Evolutionary conservation across 164 flowering plant species (phyloP), one percentile per base, ranked within the genome.

Genomic region (Vitis cinerea): DNA sequence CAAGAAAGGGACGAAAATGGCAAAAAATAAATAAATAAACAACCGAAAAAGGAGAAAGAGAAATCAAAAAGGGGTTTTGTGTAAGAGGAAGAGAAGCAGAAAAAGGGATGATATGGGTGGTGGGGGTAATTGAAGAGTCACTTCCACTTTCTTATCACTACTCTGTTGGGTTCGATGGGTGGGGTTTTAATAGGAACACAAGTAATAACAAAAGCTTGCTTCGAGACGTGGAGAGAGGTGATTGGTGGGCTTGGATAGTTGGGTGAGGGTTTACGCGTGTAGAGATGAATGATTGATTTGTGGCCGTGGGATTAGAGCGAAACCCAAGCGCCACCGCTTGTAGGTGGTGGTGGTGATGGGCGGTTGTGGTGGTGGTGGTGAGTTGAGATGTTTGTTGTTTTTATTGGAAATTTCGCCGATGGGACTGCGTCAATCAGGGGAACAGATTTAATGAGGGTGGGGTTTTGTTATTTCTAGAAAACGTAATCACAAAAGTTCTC

Each of bases 371-470:
- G 12, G 51, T 19, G 51, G 5, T 50, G 16, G 30, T 50, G 2
- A n/a, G 54, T 64, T 9, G 29, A 19, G 31, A n/a, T 50, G 23
- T 17, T 9, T 65, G 66, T 19, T 48, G 19, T 54, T 30, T 52
- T 59, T 67, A 30, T 60, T 4, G 78, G 78, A 13, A 71, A 56
- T 61, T 70, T 71, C 30, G 77, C 49, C 1, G 52, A 63, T 61
- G 48, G 59, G 73, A 70, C 62, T 75, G 78, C 71, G 71, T 53
- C 74, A 66, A 60, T 17, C n/a, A 14, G 65, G 77, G 77, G 31
- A 72, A 74, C 77, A 74, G 27, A 9, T 4, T 30, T 37, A n/a
- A 13, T 15, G 62, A 23, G 13, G 31, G 62, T 15, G 12, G 10
- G 23, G 29, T 8, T 57, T 4, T 23, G 2, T 23, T 30, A 29